phyloP scores from a whole-genome alignment of 140 eudicot genomes.

The Anethum foeniculum region DNA sequence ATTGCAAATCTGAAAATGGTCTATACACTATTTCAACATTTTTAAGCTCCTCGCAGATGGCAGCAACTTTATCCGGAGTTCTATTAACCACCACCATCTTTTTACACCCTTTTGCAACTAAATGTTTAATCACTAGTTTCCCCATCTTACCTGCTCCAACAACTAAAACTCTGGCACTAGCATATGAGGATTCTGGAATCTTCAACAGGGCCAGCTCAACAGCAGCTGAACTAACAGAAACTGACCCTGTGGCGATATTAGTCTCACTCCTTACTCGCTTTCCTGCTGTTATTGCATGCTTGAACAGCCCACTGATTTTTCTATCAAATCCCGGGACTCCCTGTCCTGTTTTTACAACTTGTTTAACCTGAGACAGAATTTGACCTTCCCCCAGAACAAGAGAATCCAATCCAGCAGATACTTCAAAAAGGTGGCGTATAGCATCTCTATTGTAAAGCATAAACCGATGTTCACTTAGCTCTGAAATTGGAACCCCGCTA shows the following conservation, averaged over 20 bases:
- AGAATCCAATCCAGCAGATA: conserved; percentile 87
- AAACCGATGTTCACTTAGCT: conserved; percentile 54
- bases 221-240: conserved; percentile 89
- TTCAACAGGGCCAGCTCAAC: conserved; percentile 80
- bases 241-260: conserved; percentile 74
- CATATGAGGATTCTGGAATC: conserved; percentile 47
- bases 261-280: conserved; percentile 83
- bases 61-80: conserved; percentile 59
- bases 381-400: conserved; percentile 85
- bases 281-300: conserved; percentile 74
- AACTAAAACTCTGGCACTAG: conserved; percentile 43
- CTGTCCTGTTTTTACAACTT: conserved; percentile 62
- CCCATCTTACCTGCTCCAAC: conserved; percentile 99
- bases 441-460: conserved; percentile 68
- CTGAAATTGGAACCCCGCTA: conserved; percentile 66
- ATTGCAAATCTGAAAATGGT: conserved; percentile 43
- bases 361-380: conserved; percentile 83
- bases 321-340: conserved; percentile 72
- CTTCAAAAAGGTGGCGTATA: conserved; percentile 69
- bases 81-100: conserved; percentile 72
- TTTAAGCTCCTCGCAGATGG: conserved; percentile 47
- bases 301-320: conserved; percentile 68
- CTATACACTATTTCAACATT: conserved; percentile 53
- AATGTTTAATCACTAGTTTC: conserved; percentile 76
- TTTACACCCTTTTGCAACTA: conserved; percentile 70